Evolutionary conservation across 139 green algal species (phyloP).

Genomic region (Picochlorum sp.): DNA sequence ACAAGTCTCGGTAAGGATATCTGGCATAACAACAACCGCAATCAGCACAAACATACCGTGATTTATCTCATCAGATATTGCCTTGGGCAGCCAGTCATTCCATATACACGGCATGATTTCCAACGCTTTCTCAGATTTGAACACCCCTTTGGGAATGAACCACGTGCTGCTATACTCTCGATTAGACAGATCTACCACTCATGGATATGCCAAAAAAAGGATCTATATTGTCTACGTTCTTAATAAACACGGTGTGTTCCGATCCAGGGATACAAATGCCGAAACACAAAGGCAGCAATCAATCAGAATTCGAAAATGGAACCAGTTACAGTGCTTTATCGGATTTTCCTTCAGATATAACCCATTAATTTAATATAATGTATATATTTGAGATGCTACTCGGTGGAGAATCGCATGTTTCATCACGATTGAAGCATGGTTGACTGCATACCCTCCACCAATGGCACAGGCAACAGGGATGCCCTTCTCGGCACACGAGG

Average conservation of each 20-base stretch:
- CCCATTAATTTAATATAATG: background rate
- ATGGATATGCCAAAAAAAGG: too few relatives aligned
- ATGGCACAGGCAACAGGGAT: constrained; percentile 40
- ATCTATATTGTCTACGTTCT: too few relatives aligned
- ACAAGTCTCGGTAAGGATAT: background rate
- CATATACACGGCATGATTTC: constrained; percentile 21
- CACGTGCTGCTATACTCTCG: too few relatives aligned
- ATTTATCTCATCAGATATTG: constrained; percentile 11
- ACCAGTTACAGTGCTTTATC: too few relatives aligned
- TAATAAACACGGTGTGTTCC: too few relatives aligned
- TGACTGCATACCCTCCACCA: constrained; percentile 39
- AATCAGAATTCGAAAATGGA: too few relatives aligned
- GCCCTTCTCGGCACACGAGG: constrained; percentile 14
- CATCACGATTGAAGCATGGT: constrained; percentile 36
- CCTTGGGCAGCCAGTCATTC: constrained; percentile 41
- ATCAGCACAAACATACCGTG: background rate
- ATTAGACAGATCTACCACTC: too few relatives aligned
- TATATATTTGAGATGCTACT: constrained; percentile 13
- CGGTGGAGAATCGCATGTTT: constrained; percentile 37
- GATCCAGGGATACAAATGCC: too few relatives aligned
- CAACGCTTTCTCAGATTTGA: background rate
- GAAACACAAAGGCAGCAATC: too few relatives aligned
- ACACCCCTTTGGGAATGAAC: background rate
- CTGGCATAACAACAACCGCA: too few relatives aligned
- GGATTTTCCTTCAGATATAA: background rate